Base-by-base conservation (phyloP, 2,329 filamentous ascomycete species). In the Nothophoma quercina region DNA sequence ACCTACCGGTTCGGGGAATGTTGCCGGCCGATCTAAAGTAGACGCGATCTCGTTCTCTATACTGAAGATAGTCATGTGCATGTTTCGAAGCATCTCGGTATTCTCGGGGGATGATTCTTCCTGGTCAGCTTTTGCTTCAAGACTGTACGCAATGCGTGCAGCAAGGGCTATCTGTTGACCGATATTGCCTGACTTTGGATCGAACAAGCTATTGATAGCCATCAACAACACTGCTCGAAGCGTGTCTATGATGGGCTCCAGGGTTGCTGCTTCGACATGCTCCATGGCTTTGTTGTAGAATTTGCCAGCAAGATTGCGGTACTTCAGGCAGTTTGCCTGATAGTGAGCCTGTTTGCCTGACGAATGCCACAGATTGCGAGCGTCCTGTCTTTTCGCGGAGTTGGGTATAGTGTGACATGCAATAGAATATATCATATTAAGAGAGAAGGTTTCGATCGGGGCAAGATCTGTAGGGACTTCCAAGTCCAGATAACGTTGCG, bases 381-480 rank as follows among this genome's bases (percentile, higher is more conserved):
- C 55, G 9, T 64, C 48, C 16, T 58, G 59, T 33, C 58, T 64
- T 33, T 65, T 65, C 8, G 62, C 56, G 8, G 55, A 67, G 5
- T 62, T 67, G 7, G 69, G 69, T 13, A 67, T 57, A 2, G 72
- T 53, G 36, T 73, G 66, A 51, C 69, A 74, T 19, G 62, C 64
- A 18, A 74, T 71, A 7, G 70, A 70, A 47, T 72, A 74, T 13
- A 73, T 62, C 69, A 74, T 73, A 38, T 72, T 68, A 10, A 74
- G 57, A 2, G 62, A 61, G 41, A 74, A 73, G 1, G 56, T 51
- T 22, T 74, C 71, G 0, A 60, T 56, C 3, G 62, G 58, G 1
- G 48, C 59, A 12, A 73, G 57, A 43, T 70, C 60, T 9, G 47
- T 19, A 6, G 67, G 68, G 2, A 65, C 47, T 9, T 66, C 60